These are phyloP conservation scores for Coprinopsis marcescibilis DNA, from an alignment of 768 basidiomycete genomes.

Conservation along the genomic window DNA sequence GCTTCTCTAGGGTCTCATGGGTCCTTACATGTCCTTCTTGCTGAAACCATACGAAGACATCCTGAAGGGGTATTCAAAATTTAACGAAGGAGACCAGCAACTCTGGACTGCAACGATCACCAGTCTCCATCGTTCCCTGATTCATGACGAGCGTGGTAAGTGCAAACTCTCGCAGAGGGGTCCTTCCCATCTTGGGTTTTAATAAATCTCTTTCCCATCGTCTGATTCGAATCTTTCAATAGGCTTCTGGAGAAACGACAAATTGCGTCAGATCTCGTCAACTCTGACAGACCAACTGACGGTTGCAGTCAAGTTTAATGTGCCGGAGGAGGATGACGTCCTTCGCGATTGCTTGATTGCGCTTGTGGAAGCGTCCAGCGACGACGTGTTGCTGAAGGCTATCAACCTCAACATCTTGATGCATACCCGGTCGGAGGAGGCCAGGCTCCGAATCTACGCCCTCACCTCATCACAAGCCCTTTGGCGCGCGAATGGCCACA, in stretches of 20 bases:
- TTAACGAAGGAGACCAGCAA: constrained; percentile 25
- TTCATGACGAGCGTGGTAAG: constrained; percentile 77
- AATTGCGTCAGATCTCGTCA: constrained; percentile 54
- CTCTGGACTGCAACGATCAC: constrained; percentile 64
- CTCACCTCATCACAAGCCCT: constrained; percentile 62
- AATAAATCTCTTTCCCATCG: background rate
- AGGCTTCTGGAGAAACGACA: constrained; percentile 92
- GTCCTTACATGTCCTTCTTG: constrained; percentile 82
- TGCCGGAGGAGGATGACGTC: constrained; percentile 30
- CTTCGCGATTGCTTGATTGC: constrained; percentile 50
- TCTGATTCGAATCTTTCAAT: constrained; percentile 2
- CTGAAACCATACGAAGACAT: constrained; percentile 60
- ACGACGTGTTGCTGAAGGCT: constrained; percentile 65
- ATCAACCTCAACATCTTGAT: constrained; percentile 83
- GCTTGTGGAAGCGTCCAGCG: constrained; percentile 45
- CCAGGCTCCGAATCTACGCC: constrained; percentile 61
- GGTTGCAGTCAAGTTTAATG: constrained; percentile 35
- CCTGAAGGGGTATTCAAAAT: constrained; percentile 44
- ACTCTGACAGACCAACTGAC: constrained; percentile 64
- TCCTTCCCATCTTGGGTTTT: background rate
- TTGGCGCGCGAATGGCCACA: constrained; percentile 74
- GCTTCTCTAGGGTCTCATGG: constrained; percentile 65
- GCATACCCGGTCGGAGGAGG: constrained; percentile 83
- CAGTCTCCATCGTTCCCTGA: constrained; percentile 63
- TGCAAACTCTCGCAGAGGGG: constrained; percentile 3